Evolutionary conservation across 139 green algal species (phyloP).

Genomic region (Micromonas commoda): DNA sequence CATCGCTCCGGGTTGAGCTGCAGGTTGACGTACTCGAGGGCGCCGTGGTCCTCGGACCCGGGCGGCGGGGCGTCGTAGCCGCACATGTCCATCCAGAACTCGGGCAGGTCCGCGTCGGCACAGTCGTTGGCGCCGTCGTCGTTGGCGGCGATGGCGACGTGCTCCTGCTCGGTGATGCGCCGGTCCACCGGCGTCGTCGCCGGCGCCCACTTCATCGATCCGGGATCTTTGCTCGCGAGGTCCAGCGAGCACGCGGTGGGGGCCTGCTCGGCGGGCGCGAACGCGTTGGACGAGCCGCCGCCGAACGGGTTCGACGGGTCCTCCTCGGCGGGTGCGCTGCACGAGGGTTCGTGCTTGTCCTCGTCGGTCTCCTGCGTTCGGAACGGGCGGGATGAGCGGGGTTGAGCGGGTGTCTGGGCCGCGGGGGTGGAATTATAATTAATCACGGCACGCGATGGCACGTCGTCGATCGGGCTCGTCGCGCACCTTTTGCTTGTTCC

Average conservation of each 20-base stretch:
- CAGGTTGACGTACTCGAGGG: slow-evolving; percentile 81
- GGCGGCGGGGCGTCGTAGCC: too few relatives aligned
- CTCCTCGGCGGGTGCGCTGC: not conserved
- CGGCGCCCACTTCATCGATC: not conserved
- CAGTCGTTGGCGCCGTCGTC: not conserved
- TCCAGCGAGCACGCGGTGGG: too few relatives aligned
- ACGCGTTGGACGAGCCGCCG: not conserved
- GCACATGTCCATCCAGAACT: slow-evolving; percentile 19
- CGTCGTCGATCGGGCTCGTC: not conserved
- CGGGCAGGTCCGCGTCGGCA: not conserved
- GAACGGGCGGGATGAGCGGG: too few relatives aligned
- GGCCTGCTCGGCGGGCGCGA: too few relatives aligned
- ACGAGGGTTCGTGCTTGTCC: not conserved
- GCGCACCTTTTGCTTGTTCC: not conserved
- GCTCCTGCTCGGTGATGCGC: not conserved
- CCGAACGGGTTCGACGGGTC: not conserved
- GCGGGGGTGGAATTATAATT: too few relatives aligned
- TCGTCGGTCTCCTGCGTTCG: not conserved
- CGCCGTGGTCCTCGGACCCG: not conserved
- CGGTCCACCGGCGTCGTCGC: slow-evolving; percentile 13
- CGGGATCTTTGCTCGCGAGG: not conserved
- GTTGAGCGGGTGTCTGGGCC: too few relatives aligned
- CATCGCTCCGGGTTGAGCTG: slow-evolving; percentile 85
- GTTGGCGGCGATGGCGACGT: not conserved
- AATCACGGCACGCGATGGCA: too few relatives aligned